These are phyloP conservation scores for Trichophyton simii DNA, from an alignment of 2,329 filamentous ascomycete genomes.

Conservation along the genomic window DNA sequence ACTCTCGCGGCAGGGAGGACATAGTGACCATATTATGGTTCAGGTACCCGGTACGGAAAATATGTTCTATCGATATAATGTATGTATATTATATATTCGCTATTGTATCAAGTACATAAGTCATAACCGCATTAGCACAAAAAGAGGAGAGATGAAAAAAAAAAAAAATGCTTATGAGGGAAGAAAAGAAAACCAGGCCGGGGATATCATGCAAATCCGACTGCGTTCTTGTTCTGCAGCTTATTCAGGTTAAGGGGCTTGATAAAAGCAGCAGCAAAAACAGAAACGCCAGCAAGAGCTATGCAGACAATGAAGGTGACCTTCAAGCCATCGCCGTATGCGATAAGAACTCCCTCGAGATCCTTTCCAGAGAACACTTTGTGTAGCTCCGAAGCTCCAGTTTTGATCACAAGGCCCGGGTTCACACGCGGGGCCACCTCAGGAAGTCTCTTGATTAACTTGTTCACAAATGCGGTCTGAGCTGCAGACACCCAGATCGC, in stretches of 20 bases:
- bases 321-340: slow-evolving; percentile 11
- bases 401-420: slow-evolving; percentile 30
- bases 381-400: slow-evolving; percentile 49
- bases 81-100: background rate
- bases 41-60: background rate
- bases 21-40: too few species aligned
- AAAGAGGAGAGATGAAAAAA: background rate
- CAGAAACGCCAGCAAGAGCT: slow-evolving; percentile 3
- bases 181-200: background rate
- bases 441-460: slow-evolving; percentile 9
- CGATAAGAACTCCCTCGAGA: slow-evolving; percentile 8
- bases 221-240: background rate
- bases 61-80: background rate
- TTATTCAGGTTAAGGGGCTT: slow-evolving; percentile 7
- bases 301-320: slow-evolving; percentile 7
- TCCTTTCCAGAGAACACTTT: slow-evolving; percentile 36
- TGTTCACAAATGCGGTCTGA: slow-evolving; percentile 15
- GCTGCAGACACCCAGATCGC: slow-evolving; percentile 17
- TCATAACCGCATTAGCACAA: background rate
- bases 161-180: background rate
- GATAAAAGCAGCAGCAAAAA: slow-evolving; percentile 2
- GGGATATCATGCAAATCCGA: background rate
- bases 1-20: background rate
- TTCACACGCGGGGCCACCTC: slow-evolving; percentile 28
- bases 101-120: background rate